Evolutionary conservation across 495 filamentous ascomycete species (phyloP).

Genomic region (Margaritispora aquatica): DNA sequence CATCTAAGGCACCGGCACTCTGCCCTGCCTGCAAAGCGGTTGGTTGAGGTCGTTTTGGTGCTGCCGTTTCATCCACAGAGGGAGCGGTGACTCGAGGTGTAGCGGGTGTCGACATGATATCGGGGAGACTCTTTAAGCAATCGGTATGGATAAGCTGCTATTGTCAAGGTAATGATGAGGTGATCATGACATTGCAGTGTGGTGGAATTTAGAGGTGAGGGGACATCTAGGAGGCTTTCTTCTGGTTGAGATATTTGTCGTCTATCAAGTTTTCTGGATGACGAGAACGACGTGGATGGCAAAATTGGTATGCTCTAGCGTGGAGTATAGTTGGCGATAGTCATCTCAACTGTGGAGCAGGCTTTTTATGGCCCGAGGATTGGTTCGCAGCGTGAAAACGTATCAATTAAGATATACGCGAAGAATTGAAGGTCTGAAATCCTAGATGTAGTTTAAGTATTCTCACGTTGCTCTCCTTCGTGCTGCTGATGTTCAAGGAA

Average conservation of each 20-base stretch:
- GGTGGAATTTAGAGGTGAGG: not conserved
- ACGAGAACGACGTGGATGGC: not conserved
- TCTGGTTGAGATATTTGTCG: not conserved
- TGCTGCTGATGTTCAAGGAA: not conserved
- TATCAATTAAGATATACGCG: too few species aligned
- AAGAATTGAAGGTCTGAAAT: too few species aligned
- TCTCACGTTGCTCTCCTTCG: too few species aligned
- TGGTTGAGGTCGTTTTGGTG: slow-evolving; percentile 13
- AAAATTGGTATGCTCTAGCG: not conserved
- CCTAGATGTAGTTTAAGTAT: too few species aligned
- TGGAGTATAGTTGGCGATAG: not conserved
- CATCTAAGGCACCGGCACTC: slow-evolving; percentile 1
- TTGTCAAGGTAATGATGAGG: too few species aligned
- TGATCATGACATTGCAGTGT: not conserved
- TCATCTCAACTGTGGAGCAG: not conserved
- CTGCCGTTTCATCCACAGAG: not conserved
- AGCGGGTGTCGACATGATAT: slow-evolving; percentile 4
- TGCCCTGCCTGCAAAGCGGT: slow-evolving; percentile 11
- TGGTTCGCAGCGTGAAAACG: too few species aligned
- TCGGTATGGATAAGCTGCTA: too few species aligned
- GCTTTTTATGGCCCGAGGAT: not conserved
- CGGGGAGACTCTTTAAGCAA: not conserved
- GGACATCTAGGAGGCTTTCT: not conserved
- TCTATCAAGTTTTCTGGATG: not conserved
- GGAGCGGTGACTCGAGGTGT: slow-evolving; percentile 5